These are phyloP conservation scores for Bertia moriformis DNA, from an alignment of 2,329 filamentous ascomycete species.

Conservation along the genomic window DNA sequence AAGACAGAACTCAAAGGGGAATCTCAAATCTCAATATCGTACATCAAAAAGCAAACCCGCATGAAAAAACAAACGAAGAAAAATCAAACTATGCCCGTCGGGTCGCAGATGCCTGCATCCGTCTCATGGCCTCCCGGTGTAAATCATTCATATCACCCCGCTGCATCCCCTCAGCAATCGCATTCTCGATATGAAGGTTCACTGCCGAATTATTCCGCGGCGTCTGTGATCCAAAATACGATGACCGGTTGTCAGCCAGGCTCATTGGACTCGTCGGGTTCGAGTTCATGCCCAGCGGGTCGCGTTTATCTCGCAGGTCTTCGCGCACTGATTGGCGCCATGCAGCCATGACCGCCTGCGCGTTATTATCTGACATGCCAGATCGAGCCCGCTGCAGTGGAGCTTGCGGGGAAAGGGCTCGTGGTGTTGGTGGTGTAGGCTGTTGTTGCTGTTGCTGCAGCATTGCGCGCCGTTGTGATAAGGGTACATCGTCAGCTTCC, in stretches of 20 bases:
- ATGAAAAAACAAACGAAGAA: no score
- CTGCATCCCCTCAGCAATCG: conserved; percentile 64
- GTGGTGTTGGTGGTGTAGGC: no score
- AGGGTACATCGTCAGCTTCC: conserved; percentile 54
- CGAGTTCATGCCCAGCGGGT: not conserved
- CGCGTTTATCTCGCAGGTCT: not conserved
- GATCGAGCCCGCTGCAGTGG: no score
- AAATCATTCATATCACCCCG: conserved; percentile 59
- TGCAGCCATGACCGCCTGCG: not conserved
- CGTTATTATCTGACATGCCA: no score
- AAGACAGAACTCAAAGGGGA: no score
- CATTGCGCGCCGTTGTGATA: conserved; percentile 51
- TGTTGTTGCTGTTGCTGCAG: conserved; percentile 35
- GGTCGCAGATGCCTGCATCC: conserved; percentile 51
- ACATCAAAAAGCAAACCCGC: no score
- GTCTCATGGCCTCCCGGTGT: conserved; percentile 66
- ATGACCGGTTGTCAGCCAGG: conserved; percentile 40
- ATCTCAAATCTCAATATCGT: no score
- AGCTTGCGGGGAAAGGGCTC: no score
- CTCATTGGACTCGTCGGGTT: conserved; percentile 28
- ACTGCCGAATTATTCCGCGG: conserved; percentile 41
- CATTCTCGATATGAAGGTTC: conserved; percentile 41
- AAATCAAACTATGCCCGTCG: no score
- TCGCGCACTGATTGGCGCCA: not conserved
- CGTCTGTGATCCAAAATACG: conserved; percentile 42